Percentiles rank a stretch among this genome's conserved stretches.
phyloP scores from a whole-genome alignment of 257 asterid genomes.

The Lycium ferocissimum region DNA sequence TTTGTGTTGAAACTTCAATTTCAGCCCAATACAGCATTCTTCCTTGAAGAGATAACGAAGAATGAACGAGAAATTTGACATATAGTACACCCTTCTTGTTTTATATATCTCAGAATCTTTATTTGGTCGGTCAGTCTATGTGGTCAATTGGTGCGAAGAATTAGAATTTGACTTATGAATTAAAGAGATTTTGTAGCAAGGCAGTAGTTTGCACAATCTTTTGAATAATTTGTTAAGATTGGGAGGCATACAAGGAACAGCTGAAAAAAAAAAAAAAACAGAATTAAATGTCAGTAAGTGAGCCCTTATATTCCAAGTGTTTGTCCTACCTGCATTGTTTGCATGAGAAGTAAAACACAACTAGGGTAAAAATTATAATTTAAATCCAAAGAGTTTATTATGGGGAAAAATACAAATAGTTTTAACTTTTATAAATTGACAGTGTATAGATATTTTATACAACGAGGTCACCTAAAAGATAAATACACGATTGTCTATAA shows the following conservation, averaged over 20 bases:
- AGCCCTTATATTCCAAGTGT: background rate
- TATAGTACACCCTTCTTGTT: background rate
- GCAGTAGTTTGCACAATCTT: background rate
- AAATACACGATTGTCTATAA: background rate
- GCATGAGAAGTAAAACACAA: background rate
- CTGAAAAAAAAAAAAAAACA: background rate
- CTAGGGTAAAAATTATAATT: too few relatives aligned
- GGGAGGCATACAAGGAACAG: background rate
- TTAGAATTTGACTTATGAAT: background rate
- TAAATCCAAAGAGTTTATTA: background rate
- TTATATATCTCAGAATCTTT: background rate
- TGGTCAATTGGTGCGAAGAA: background rate
- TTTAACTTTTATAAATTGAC: background rate
- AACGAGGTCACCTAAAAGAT: background rate
- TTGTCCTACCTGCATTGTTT: background rate
- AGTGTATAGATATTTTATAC: background rate
- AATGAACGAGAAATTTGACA: background rate
- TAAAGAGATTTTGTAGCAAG: background rate
- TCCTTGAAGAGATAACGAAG: background rate
- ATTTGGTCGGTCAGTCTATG: background rate
- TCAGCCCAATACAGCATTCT: slow-evolving; percentile 10
- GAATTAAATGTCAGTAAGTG: background rate
- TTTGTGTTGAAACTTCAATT: slow-evolving; percentile 8
- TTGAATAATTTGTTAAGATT: background rate
- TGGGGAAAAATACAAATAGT: background rate